phyloP scores from a whole-genome alignment of 2,329 filamentous ascomycete species.

The Fusarium temperatum region DNA sequence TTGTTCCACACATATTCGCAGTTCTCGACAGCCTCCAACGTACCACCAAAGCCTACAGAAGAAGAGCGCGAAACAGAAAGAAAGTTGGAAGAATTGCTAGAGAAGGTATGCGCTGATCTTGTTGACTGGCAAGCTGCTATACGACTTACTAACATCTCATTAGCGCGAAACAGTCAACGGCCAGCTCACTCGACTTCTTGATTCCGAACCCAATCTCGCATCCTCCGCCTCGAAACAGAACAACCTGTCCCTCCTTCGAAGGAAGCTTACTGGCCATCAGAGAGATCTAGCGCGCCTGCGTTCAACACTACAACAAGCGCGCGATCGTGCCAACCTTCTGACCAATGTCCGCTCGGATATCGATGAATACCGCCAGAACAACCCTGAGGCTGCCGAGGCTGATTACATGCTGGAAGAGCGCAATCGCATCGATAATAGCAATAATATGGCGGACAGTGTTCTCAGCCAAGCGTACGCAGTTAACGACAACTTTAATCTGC shows the following conservation, averaged over 20 bases:
- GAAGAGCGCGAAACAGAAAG: conserved; percentile 83
- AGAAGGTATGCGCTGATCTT: conserved; percentile 66
- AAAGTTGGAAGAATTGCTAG: conserved; percentile 84
- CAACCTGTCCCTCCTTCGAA: conserved; percentile 89
- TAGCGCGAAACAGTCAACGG: conserved; percentile 84
- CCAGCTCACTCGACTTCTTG: conserved; percentile 87
- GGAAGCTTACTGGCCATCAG: conserved; percentile 87
- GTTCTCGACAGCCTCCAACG: conserved; percentile 81
- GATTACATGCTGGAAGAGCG: conserved; percentile 98
- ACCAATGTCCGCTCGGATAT: conserved; percentile 93
- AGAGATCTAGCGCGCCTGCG: conserved; percentile 82
- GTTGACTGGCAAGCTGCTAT: neutral
- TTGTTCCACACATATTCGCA: conserved; percentile 89
- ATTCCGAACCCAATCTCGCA: conserved; percentile 87
- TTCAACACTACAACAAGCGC: conserved; percentile 76
- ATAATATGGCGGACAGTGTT: conserved; percentile 88
- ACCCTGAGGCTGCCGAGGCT: conserved; percentile 84
- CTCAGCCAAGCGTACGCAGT: conserved; percentile 96
- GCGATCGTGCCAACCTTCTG: conserved; percentile 89
- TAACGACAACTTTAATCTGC: conserved; percentile 87
- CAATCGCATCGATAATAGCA: conserved; percentile 83
- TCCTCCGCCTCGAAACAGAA: conserved; percentile 97
- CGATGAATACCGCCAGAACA: conserved; percentile 82
- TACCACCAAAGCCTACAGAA: conserved; percentile 83
- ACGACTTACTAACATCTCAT: conserved; percentile 16